Conservation (phyloP, 306 rosid genomes). For the Vigna unguiculata region DNA sequence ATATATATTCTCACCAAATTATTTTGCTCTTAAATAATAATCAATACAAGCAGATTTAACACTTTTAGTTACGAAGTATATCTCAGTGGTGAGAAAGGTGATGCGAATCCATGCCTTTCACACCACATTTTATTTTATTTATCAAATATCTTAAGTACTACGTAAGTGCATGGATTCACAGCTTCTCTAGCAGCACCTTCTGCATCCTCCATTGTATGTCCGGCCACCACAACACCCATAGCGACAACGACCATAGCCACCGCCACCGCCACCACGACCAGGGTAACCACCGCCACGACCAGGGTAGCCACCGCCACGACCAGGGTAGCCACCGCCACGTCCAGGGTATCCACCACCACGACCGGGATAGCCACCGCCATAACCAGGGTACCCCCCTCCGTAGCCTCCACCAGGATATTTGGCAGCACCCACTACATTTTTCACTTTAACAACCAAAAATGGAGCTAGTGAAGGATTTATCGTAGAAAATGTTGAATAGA, state of each 20-base stretch:
- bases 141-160: background rate
- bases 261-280: slow-evolving; percentile 10
- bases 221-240: slow-evolving; percentile 55
- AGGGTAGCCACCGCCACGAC: too few relatives aligned
- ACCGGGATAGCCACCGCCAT: slow-evolving; percentile 8
- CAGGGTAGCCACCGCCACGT: background rate
- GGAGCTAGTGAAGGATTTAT: background rate
- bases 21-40: background rate
- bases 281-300: slow-evolving; percentile 17
- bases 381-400: background rate
- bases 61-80: too few relatives aligned
- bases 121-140: slow-evolving; percentile 27
- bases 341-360: slow-evolving; percentile 19
- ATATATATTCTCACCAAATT: background rate
- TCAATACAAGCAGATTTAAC: too few relatives aligned
- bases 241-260: slow-evolving; percentile 34
- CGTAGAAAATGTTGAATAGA: too few relatives aligned
- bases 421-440: slow-evolving; percentile 37
- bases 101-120: background rate
- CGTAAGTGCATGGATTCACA: slow-evolving; percentile 29
- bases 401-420: slow-evolving; percentile 29
- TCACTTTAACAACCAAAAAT: background rate
- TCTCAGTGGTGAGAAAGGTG: background rate
- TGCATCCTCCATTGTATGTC: slow-evolving; percentile 39
- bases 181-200: slow-evolving; percentile 65